phyloP scores from a whole-genome alignment of 2,329 filamentous ascomycete species.

The Xylaria arbuscula region DNA sequence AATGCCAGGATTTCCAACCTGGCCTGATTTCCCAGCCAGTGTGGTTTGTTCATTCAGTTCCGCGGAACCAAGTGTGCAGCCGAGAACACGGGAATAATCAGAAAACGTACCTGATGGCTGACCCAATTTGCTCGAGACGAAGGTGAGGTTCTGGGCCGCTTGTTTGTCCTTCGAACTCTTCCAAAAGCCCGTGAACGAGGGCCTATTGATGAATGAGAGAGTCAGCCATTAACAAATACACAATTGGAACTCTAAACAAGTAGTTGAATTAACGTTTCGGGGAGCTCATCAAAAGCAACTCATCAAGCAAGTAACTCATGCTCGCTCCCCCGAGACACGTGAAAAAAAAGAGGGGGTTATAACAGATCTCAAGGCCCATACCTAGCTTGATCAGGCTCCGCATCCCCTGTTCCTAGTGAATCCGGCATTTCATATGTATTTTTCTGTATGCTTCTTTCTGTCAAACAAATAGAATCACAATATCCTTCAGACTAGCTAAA shows the following conservation, averaged over 20 bases:
- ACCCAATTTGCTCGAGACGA: conserved; percentile 50
- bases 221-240: neutral
- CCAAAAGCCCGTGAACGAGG: conserved; percentile 62
- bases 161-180: conserved; percentile 56
- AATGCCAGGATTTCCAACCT: neutral
- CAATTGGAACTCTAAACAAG: too few species aligned
- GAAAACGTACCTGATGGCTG: conserved; percentile 44
- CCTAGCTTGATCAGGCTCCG: conserved; percentile 22
- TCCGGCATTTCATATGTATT: conserved; percentile 24
- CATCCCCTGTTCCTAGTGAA: conserved; percentile 19
- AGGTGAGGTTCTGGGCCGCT: conserved; percentile 50
- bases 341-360: conserved; percentile 1
- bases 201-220: conserved; percentile 41
- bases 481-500: neutral
- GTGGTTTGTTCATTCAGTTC: neutral
- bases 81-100: neutral
- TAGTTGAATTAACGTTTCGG: neutral
- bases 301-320: neutral
- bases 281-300: neutral
- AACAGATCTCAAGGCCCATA: neutral
- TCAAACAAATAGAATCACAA: too few species aligned
- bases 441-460: neutral
- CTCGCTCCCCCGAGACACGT: neutral
- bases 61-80: neutral
- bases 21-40: neutral